Conservation (phyloP, 345 rosid genomes). For the Arabidopsis thaliana region TAIR10.1 NC_003070.9:6048001-6048500, state of each 20-base stretch:
- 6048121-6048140: conserved; percentile 75
- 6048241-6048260: conserved; percentile 79
- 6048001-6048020: conserved; percentile 85
- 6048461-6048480: conserved; percentile 84
- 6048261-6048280: conserved; percentile 91
- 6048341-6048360: conserved; percentile 16
- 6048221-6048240: conserved; percentile 68
- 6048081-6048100: conserved; percentile 79
- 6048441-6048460: conserved; percentile 89
- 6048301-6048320: conserved; percentile 62
- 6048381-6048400: conserved; percentile 89
- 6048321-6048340: conserved; percentile 11
- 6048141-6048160: neutral
- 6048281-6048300: conserved; percentile 91
- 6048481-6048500: conserved; percentile 65
- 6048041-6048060: conserved; percentile 87
- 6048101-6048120: conserved; percentile 78
- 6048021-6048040: conserved; percentile 86
- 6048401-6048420: conserved; percentile 99
- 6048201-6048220: conserved; percentile 35
- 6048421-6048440: conserved; percentile 93
- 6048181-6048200: conserved; percentile 23
- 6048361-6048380: conserved; percentile 4
- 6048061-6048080: conserved; percentile 91
- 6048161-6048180: conserved; percentile 11